Base-by-base conservation (phyloP, 768 basidiomycete genomes). In the Coprinopsis marcescibilis region DNA sequence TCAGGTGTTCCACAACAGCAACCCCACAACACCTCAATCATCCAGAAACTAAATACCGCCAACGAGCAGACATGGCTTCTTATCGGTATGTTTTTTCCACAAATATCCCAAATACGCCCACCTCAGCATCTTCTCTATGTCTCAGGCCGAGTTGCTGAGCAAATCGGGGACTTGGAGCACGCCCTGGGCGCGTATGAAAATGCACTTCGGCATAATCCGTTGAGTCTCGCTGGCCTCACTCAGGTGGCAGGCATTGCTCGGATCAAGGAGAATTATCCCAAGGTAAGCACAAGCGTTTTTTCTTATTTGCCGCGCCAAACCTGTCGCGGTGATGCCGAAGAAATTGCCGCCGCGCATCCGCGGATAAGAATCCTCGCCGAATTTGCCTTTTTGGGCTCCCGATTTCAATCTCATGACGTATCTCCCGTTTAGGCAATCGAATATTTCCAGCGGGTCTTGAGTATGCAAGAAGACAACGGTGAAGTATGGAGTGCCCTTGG, bases 401-500 rank as follows among this genome's bases (percentile, higher is more conserved):
- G 62, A 67, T 67, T 55, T 49, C 57, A 63, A 63, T 60, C 45
- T 57, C 55, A 66, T 73, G 67, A 69, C 67, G 69, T 69, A 55
- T 57, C 54, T 61, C 55, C 54, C 45, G 62, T 59, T 68, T 66
- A 93, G 89, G 95, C 95, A 39, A 83, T 97, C 64, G 95, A 97
- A 50, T 96, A 88, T 70, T 98, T 96, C 64, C 90, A 96, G 57
- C 83, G 94, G 37, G 92, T 94, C 17, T 78, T 98, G 45, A 73
- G 75, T 54, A 76, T 96, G 48, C 85, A 93, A 57, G 90, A 91
- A 67, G 92, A 96, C 67, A 96, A 96, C 67, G 95, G 95, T 60
- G 95, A 98, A 72, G 89, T 96, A 48, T 98, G 95, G 95, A 92
- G 90, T 58, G 92, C 94, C 0, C 77, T 99, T 49, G 93, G 91